Percentiles rank a stretch among this genome's conserved stretches.
phyloP scores from a whole-genome alignment of 2,329 filamentous ascomycete species.

The Dryadomyces quercivorus region DNA sequence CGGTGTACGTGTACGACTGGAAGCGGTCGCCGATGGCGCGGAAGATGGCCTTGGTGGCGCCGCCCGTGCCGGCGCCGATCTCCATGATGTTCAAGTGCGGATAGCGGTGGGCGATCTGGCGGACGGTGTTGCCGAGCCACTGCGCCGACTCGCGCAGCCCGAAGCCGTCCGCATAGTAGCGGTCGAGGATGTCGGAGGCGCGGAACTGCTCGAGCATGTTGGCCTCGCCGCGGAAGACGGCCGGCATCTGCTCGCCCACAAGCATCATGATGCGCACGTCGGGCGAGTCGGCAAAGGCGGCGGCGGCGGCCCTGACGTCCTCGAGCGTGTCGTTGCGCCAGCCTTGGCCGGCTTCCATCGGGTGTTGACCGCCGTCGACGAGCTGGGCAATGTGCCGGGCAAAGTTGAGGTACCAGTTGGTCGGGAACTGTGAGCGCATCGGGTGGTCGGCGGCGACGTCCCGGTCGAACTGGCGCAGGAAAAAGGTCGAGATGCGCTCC shows the following conservation, averaged over 20 bases:
- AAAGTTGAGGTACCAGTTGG: not conserved
- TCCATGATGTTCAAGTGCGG: slow-evolving; percentile 21
- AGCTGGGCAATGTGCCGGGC: not conserved
- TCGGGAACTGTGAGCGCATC: not conserved
- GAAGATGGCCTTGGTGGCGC: slow-evolving; percentile 14
- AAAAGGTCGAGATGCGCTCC: not conserved
- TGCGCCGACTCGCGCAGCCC: slow-evolving; percentile 14
- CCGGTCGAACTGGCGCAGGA: not conserved
- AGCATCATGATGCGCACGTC: not conserved
- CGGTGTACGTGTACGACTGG: slow-evolving; percentile 11
- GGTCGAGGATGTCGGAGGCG: slow-evolving; percentile 18
- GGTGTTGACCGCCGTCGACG: not conserved
- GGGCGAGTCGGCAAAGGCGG: not conserved
- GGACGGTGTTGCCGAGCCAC: slow-evolving; percentile 1
- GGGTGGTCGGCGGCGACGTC: not conserved
- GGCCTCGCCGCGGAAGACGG: not conserved
- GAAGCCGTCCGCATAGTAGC: slow-evolving; percentile 10
- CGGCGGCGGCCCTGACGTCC: not conserved
- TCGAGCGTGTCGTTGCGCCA: not conserved
- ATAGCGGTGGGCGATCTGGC: slow-evolving; percentile 12
- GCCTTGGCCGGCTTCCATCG: not conserved
- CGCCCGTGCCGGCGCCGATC: slow-evolving; percentile 21
- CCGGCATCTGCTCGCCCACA: not conserved
- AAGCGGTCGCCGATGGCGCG: slow-evolving; percentile 1
- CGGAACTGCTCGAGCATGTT: slow-evolving; percentile 20